Evolutionary conservation across 352 stramenopile genomes (phyloP), one percentile per base, ranked within the genome.

Genomic region (Aphanomyces stellatus): DNA sequence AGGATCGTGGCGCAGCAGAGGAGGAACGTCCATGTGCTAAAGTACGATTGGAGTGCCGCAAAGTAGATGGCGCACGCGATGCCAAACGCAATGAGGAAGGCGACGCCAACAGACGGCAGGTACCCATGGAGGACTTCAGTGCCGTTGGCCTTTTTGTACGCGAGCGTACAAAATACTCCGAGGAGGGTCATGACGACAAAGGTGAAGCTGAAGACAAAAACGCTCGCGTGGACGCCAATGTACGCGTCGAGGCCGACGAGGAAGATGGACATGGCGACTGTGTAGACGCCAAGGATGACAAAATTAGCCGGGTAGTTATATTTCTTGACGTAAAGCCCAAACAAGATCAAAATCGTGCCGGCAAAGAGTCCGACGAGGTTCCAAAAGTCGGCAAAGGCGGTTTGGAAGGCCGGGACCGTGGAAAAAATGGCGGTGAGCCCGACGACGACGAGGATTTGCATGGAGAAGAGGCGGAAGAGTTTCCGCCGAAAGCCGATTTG

Each of bases 131-230:
- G 62, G 13, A 71, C 4, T 55, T 73, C 40, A 72, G 76, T 60
- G 6, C 34, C 34, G 17, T 59, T 15, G 10, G 69, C 53, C 59
- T 71, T 17, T 5, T 33, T 25, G 41, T 65, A 69, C 30, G 8
- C 5, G 6, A 73, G 10, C 37, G 73, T 70, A 1, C 76, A 75
- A 4, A 81, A 60, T 15, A 73, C 31, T 3, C 81, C 74, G 67
- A 82, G 79, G 56, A 82, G 59, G 27, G 71, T 65, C 41, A 82
- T 68, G 34, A 74, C 81, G 53, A 75, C 75, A 62, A 83, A 85
- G 3, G 79, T 57, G 2, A 77, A 69, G 3, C 70, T 69, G 4
- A 76, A 77, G 15, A 74, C 79, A 37, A 57, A 57, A 43, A 87
- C 51, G 11, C 69, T 74, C 67, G 85, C 1, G 70, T 81, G 51